A percentile compares a stretch with the other conserved stretches of the same genome.
Conservation (phyloP, 2,329 filamentous ascomycete genomes). For the Alternaria sp. region DNA sequence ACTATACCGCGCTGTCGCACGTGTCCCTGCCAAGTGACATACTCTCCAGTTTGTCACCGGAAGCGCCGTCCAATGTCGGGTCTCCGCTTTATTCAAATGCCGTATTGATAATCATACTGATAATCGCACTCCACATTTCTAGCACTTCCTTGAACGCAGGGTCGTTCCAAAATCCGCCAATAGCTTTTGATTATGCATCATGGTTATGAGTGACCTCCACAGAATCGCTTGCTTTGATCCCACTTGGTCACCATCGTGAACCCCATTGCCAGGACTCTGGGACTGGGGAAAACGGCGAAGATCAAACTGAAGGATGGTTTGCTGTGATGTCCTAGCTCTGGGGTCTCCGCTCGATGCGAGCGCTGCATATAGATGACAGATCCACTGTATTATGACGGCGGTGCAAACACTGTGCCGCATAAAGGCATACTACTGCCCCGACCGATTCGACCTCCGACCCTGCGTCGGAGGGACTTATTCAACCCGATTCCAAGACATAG, state of each 20-base stretch:
- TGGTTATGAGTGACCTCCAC: conserved; percentile 3
- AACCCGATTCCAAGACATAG: conserved; percentile 4
- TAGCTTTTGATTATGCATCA: conserved; percentile 1
- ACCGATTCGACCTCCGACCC: conserved; percentile 2
- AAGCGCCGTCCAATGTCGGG: conserved; percentile 6
- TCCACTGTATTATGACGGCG: not conserved
- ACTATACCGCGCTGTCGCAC: conserved; percentile 13
- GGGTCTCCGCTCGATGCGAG: conserved; percentile 3
- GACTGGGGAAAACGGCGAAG: conserved; percentile 14
- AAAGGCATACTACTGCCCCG: not conserved
- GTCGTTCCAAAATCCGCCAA: conserved; percentile 11
- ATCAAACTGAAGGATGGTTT: conserved; percentile 1
- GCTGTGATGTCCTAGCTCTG: conserved; percentile 2
- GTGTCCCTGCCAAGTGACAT: conserved; percentile 11
- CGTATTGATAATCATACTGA: conserved; percentile 15
- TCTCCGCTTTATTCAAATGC: conserved; percentile 12
- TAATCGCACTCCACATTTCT: conserved; percentile 8
- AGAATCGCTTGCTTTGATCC: conserved; percentile 8
- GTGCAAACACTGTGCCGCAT: conserved; percentile 3
- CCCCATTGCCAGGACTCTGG: conserved; percentile 12
- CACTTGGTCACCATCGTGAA: conserved; percentile 6
- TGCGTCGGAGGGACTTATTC: conserved; percentile 3
- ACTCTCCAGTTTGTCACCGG: conserved; percentile 5
- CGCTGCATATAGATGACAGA: not conserved
- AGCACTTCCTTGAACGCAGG: conserved; percentile 5